Evolutionary conservation across 108 stramenopile genomes (phyloP), one percentile per base, ranked within the genome.

Genomic region (Nannochloropsis oceanica): DNA sequence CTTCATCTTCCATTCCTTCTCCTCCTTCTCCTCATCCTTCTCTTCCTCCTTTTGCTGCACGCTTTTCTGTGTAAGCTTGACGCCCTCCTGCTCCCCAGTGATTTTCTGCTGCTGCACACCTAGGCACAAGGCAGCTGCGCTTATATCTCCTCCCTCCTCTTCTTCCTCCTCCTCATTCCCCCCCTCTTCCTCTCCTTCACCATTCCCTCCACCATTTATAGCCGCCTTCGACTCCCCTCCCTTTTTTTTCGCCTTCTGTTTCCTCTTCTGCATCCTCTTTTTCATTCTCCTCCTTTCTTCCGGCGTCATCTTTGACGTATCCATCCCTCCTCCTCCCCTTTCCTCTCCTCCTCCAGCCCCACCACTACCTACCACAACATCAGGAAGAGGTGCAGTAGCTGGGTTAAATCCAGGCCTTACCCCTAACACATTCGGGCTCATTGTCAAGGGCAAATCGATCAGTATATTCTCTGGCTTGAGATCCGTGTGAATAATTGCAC

Each of bases 381-480:
- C 83, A 13, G 22, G 2, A 26, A 22, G 20, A 26, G 25, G 24
- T 2, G 43, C 10, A 43, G 22, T 26, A 26, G n/a, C 44, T n/a
- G 85, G 85, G 22, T 81, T 46, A 43, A 86, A 82, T 1, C 82
- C 82, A 43, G 86, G 86, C 44, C 7, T 25, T 73, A 43, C 86
- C 82, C 25, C 79, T 27, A 14, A 43, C 86, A 10, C 20, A 34
- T 11, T 5, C n/a, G 25, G 80, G 13, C 80, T 22, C 44, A 83
- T 43, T n/a, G 34, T 42, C 87, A 43, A 84, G 43, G 88, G 88
- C 82, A 84, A 44, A 50, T 85, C 88, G 44, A 89, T 82, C 44
- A 99, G 90, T n/a, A 97, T 93, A 86, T 99, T 99, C 86, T 99
- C 97, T 12, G 97, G 98, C 90, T 99, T 99, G 12, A 99, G 86